These are phyloP conservation scores for Rhododendron ferrugineum DNA, from an alignment of 148 eudicot genomes.

Conservation along the genomic window DNA sequence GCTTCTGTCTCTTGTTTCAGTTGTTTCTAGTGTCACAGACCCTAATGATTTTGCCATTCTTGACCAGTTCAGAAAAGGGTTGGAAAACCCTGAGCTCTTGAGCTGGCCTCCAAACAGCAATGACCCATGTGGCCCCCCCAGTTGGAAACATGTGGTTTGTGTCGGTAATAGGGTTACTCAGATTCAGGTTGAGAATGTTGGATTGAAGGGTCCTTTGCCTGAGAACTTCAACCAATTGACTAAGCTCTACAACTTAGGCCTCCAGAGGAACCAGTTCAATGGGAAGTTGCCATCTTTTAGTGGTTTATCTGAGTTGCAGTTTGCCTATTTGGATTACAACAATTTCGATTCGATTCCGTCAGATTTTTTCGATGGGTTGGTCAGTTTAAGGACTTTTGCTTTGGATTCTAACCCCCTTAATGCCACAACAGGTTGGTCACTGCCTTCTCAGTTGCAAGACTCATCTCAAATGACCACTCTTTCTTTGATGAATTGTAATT, in stretches of 20 bases:
- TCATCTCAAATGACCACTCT: constrained; percentile 64
- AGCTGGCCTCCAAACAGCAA: constrained; percentile 61
- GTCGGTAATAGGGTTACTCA: constrained; percentile 53
- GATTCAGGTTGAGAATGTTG: constrained; percentile 62
- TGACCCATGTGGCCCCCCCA: constrained; percentile 89
- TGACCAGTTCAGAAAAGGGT: constrained; percentile 60
- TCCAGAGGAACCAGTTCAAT: constrained; percentile 68
- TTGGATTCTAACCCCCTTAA: constrained; percentile 73
- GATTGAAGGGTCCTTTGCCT: constrained; percentile 74
- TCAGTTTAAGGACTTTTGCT: constrained; percentile 63
- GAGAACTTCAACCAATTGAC: constrained; percentile 54
- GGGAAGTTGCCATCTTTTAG: constrained; percentile 73
- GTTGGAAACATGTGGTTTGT: constrained; percentile 63
- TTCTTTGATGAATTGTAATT: constrained; percentile 54
- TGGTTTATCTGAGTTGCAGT: constrained; percentile 59
- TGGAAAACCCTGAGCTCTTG: constrained; percentile 70
- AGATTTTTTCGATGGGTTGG: constrained; percentile 84
- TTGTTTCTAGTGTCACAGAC: constrained; percentile 54
- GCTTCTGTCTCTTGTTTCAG: constrained; percentile 23
- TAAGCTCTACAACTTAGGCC: constrained; percentile 61
- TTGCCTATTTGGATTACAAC: constrained; percentile 69
- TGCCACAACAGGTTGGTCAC: constrained; percentile 66
- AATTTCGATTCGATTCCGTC: constrained; percentile 66
- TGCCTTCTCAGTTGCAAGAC: constrained; percentile 49
- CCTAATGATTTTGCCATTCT: constrained; percentile 57